A percentile compares a stretch with the other conserved stretches of the same genome.
Evolutionary conservation across 1,284 basidiomycete genomes (phyloP).

Genomic region (Moniliella sp.): DNA sequence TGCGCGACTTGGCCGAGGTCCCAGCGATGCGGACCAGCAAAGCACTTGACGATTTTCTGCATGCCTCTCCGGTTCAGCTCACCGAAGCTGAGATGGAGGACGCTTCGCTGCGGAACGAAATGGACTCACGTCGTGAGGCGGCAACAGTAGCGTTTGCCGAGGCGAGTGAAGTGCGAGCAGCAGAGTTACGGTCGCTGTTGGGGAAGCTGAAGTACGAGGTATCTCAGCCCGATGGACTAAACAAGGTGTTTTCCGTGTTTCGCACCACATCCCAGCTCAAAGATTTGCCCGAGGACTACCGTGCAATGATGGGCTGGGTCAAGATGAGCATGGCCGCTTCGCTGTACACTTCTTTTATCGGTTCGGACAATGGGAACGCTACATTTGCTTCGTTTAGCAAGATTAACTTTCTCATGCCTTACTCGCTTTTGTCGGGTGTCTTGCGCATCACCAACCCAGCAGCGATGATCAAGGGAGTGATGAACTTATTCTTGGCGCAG

Average conservation of each 20-base stretch:
- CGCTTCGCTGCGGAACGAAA: conserved; percentile 56
- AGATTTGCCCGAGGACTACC: conserved; percentile 62
- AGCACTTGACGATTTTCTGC: conserved; percentile 63
- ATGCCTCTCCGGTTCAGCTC: conserved; percentile 53
- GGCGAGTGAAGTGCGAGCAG: conserved; percentile 67
- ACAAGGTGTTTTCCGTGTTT: conserved; percentile 64
- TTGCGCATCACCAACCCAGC: conserved; percentile 86
- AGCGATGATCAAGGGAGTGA: conserved; percentile 70
- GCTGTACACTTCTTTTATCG: conserved; percentile 76
- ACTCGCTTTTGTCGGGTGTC: conserved; percentile 79
- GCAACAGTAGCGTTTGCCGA: conserved; percentile 62
- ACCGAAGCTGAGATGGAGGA: conserved; percentile 59
- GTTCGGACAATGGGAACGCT: conserved; percentile 74
- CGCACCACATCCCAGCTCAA: conserved; percentile 56
- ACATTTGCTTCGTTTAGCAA: conserved; percentile 69
- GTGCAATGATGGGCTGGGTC: conserved; percentile 81
- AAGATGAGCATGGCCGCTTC: conserved; percentile 65
- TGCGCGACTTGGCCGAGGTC: conserved; percentile 53
- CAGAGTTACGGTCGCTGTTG: conserved; percentile 62
- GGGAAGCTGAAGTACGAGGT: conserved; percentile 75
- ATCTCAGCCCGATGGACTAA: conserved; percentile 51
- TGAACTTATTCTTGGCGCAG: conserved; percentile 90
- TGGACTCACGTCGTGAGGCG: conserved; percentile 68
- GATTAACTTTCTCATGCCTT: conserved; percentile 88
- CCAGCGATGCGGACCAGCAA: conserved; percentile 58